These are phyloP conservation scores for Quercus aquifolioides DNA, from an alignment of 306 rosid genomes.

Conservation along the genomic window DNA sequence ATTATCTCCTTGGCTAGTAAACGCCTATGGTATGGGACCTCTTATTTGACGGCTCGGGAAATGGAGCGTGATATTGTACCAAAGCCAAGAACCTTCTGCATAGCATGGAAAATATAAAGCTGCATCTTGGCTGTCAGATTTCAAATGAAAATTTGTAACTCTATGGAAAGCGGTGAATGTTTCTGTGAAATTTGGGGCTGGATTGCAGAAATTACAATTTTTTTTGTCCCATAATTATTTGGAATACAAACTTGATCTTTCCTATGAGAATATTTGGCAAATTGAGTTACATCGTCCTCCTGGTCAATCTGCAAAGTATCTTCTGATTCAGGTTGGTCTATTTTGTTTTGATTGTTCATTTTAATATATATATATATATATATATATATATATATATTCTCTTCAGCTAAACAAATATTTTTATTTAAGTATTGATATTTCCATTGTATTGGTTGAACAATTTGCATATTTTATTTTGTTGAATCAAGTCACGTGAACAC, in stretches of 20 bases:
- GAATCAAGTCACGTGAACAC: neutral
- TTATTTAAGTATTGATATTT: neutral
- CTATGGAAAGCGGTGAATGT: slow-evolving; percentile 40
- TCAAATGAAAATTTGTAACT: slow-evolving; percentile 34
- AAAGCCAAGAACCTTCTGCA: slow-evolving; percentile 40
- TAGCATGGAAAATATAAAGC: slow-evolving; percentile 28
- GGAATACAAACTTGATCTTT: slow-evolving; percentile 53
- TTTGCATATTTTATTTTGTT: neutral
- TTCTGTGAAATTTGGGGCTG: slow-evolving; percentile 43
- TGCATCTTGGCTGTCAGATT: slow-evolving; percentile 68
- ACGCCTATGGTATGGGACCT: slow-evolving; percentile 18
- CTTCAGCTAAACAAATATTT: neutral
- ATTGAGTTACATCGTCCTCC: slow-evolving; percentile 46
- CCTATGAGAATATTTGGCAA: slow-evolving; percentile 68
- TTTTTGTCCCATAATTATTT: slow-evolving; percentile 2
- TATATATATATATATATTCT: neutral
- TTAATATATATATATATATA: neutral
- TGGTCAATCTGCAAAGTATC: slow-evolving; percentile 37
- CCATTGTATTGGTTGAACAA: neutral
- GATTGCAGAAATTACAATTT: slow-evolving; percentile 41
- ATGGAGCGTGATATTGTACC: slow-evolving; percentile 47
- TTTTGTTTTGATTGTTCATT: neutral
- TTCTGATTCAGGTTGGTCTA: slow-evolving; percentile 67
- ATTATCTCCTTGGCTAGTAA: slow-evolving; percentile 28
- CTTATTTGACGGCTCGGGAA: slow-evolving; percentile 40